Evolutionary conservation across 257 asterid species (phyloP).

Genomic region (Thymus mandschuricus): DNA sequence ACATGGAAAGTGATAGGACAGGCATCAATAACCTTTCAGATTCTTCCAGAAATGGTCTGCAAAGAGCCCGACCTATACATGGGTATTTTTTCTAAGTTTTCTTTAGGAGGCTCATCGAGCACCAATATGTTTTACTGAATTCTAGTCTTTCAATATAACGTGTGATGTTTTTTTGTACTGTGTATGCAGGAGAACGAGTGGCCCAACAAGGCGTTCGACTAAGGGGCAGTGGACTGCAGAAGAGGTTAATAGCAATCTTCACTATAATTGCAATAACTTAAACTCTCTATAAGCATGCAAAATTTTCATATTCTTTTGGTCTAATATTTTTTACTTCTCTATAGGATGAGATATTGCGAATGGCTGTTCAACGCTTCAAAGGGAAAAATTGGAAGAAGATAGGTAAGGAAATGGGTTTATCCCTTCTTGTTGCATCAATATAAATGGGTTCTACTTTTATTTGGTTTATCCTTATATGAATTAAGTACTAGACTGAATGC

Average conservation of each 20-base stretch:
- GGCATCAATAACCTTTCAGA: constrained; percentile 52
- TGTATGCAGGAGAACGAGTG: constrained; percentile 79
- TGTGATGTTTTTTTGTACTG: constrained; percentile 27
- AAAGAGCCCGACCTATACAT: constrained; percentile 66
- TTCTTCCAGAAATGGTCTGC: constrained; percentile 50
- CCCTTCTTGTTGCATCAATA: constrained; percentile 29
- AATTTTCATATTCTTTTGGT: neutral
- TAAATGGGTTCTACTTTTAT: constrained; percentile 23
- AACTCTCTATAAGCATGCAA: constrained; percentile 14
- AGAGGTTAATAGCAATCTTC: constrained; percentile 61
- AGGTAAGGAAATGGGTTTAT: constrained; percentile 52
- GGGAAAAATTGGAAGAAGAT: constrained; percentile 98
- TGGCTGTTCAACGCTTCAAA: constrained; percentile 87
- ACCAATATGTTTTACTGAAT: constrained; percentile 7
- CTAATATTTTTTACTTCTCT: constrained; percentile 22
- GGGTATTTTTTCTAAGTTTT: constrained; percentile 56
- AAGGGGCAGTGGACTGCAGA: constrained; percentile 98
- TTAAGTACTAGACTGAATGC: constrained; percentile 16
- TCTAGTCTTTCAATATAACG: constrained; percentile 14
- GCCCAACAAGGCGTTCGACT: constrained; percentile 98
- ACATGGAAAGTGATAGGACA: constrained; percentile 77
- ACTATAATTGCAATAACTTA: constrained; percentile 1
- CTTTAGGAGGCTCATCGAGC: constrained; percentile 19
- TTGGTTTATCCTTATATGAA: constrained; percentile 15
- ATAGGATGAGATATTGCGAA: constrained; percentile 85